Conservation (phyloP, 1,139 yeast species). For the Ogataea hybrid region DNA sequence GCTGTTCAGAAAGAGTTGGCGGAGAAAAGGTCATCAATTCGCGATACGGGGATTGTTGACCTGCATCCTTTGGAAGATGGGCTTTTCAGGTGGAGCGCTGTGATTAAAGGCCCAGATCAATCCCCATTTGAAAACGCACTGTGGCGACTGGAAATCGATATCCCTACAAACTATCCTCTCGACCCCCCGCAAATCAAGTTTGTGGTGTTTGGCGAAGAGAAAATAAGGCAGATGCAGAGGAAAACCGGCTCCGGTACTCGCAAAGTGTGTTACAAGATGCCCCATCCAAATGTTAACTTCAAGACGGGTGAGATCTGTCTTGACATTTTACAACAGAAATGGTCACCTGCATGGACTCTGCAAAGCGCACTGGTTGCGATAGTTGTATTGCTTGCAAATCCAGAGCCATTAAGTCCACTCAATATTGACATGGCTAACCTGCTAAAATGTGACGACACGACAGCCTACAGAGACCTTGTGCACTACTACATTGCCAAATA, state of each 20-base stretch:
- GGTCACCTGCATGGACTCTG: constrained; percentile 93
- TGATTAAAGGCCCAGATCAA: constrained; percentile 53
- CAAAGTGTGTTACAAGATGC: constrained; percentile 40
- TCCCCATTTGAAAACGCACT: constrained; percentile 54
- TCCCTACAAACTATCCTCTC: constrained; percentile 62
- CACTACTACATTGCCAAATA: constrained; percentile 56
- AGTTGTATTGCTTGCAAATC: constrained; percentile 63
- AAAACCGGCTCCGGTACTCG: neutral
- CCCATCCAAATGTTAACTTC: constrained; percentile 75
- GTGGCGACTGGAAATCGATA: constrained; percentile 54
- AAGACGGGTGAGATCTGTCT: constrained; percentile 78
- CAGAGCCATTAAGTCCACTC: constrained; percentile 84
- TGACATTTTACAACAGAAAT: constrained; percentile 65
- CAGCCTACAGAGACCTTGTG: constrained; percentile 60
- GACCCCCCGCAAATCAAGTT: constrained; percentile 67
- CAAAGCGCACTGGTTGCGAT: constrained; percentile 71
- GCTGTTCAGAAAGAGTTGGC: constrained; percentile 36
- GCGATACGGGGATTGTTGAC: constrained; percentile 19
- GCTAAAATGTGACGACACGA: constrained; percentile 52
- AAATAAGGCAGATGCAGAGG: constrained; percentile 23
- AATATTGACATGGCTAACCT: constrained; percentile 86
- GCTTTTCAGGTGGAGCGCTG: constrained; percentile 59
- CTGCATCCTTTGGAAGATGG: constrained; percentile 38
- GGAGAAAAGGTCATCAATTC: constrained; percentile 28
- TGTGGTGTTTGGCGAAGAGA: constrained; percentile 18